Base-by-base conservation (phyloP, 2,329 filamentous ascomycete species). In the Chalaropsis thielavioides region DNA sequence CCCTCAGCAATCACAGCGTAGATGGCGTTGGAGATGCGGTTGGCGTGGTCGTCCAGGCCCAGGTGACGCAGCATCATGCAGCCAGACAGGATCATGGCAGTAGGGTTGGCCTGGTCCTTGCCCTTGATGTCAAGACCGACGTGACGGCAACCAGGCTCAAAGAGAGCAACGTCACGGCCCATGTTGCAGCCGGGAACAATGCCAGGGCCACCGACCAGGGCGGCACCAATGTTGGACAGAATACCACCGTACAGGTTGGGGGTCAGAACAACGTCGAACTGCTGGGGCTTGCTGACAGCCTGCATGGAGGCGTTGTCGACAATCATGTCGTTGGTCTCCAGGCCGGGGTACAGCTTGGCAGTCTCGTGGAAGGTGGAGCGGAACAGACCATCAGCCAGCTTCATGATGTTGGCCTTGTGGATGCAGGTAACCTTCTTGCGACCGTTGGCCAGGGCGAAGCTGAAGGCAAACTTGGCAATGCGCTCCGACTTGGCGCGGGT, bases 381-480 rank as follows among this genome's bases (percentile, higher is more conserved):
- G 90, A 99, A 99, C 66, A 99, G 89, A 78, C 94, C 94, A 72
- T 99, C 94, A 76, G 92, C 92, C 67, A 99, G 84, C 85, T 99
- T 99, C 94, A 99, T 99, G 81, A 99, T 99, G 84, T 99, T 99
- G 79, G 94, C 94, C 85, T 99, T 99, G 88, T 99, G 94, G 75
- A 99, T 97, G 81, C 92, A 96, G 71, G 94, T 97, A 66, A 99
- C 90, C 88, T 97, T 97, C 83, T 95, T 92, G 76, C 94, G 86
- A 84, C 95, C 92, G 84, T 99, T 99, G 78, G 94, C 94, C 67
- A 97, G 87, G 67, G 94, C 94, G 74, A 99, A 99, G 75, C 89
- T 88, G 77, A 97, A 97, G 70, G 94, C 94, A 75, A 99, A 99
- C 80, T 96, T 96, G 80, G 92, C 90, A 74, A 99, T 99, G 75